phyloP scores from a whole-genome alignment of 495 filamentous ascomycete species.

The Filosporella fistucella region DNA sequence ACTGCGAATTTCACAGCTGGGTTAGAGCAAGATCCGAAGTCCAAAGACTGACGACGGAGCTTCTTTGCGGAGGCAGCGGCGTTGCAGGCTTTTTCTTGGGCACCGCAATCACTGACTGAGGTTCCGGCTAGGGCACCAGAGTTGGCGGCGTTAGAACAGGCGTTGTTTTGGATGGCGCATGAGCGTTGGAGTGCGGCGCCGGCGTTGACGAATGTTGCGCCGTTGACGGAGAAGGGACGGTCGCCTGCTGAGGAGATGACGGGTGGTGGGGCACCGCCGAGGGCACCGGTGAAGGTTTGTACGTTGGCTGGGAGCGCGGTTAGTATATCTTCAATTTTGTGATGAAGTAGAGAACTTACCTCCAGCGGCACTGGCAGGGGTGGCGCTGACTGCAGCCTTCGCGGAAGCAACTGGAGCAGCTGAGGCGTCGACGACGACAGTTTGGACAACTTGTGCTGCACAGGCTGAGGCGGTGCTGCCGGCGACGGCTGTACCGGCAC shows the following conservation, averaged over 20 bases:
- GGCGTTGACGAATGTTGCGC: slow-evolving; percentile 43
- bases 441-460: slow-evolving; percentile 2
- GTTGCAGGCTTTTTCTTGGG: slow-evolving; percentile 40
- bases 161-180: slow-evolving; percentile 52
- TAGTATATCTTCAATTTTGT: background rate
- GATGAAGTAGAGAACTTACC: slow-evolving; percentile 10
- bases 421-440: background rate
- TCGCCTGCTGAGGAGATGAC: slow-evolving; percentile 38
- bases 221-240: slow-evolving; percentile 52
- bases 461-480: slow-evolving; percentile 1
- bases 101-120: slow-evolving; percentile 40
- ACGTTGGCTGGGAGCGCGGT: slow-evolving; percentile 31
- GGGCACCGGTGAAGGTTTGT: slow-evolving; percentile 51
- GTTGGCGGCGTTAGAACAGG: slow-evolving; percentile 51
- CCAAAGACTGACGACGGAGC: slow-evolving; percentile 26
- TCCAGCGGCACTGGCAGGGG: slow-evolving; percentile 16
- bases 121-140: slow-evolving; percentile 30
- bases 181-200: slow-evolving; percentile 47
- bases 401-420: slow-evolving; percentile 7
- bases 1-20: slow-evolving; percentile 50
- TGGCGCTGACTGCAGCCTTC: slow-evolving; percentile 24
- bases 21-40: slow-evolving; percentile 45
- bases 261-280: slow-evolving; percentile 47
- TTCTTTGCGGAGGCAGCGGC: slow-evolving; percentile 23
- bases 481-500: background rate